Evolutionary conservation across 176 grass and related monocot genomes (phyloP).

Genomic region (Bromus sterilis): DNA sequence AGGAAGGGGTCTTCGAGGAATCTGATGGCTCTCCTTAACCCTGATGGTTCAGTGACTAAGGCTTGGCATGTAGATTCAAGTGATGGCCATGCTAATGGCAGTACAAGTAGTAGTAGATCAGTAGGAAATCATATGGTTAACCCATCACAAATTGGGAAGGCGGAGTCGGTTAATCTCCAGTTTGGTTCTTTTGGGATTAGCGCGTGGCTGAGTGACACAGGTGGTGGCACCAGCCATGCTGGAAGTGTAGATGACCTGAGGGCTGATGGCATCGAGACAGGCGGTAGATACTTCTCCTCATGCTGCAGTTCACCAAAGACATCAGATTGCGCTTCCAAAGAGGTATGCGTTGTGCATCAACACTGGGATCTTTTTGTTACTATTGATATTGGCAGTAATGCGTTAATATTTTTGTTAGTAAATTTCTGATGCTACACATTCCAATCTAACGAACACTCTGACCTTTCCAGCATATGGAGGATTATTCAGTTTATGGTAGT

Average conservation of each 20-base stretch:
- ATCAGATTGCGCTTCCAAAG: slow-evolving; percentile 72
- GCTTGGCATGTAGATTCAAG: slow-evolving; percentile 64
- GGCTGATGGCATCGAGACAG: slow-evolving; percentile 37
- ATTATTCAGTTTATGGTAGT: slow-evolving; percentile 59
- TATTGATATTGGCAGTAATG: neutral
- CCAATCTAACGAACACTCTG: slow-evolving; percentile 3
- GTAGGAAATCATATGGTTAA: slow-evolving; percentile 39
- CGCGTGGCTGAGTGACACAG: slow-evolving; percentile 59
- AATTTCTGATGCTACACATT: neutral
- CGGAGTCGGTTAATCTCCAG: slow-evolving; percentile 74
- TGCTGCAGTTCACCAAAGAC: slow-evolving; percentile 77
- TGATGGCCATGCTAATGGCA: slow-evolving; percentile 11
- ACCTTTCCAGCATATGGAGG: slow-evolving; percentile 55
- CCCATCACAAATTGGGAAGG: slow-evolving; percentile 55
- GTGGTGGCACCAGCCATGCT: slow-evolving; percentile 70
- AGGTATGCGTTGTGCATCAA: slow-evolving; percentile 35
- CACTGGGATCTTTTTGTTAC: neutral
- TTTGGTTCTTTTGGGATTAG: slow-evolving; percentile 92
- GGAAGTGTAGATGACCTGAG: slow-evolving; percentile 66
- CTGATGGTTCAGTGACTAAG: slow-evolving; percentile 84
- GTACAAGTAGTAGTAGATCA: slow-evolving; percentile 18
- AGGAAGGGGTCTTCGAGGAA: slow-evolving; percentile 74
- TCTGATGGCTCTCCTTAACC: slow-evolving; percentile 87
- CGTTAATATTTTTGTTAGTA: neutral
- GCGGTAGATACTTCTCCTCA: slow-evolving; percentile 46